These are phyloP conservation scores for Aspergillus brunneoviolaceus DNA, from an alignment of 2,329 filamentous ascomycete species.

Conservation along the genomic window DNA sequence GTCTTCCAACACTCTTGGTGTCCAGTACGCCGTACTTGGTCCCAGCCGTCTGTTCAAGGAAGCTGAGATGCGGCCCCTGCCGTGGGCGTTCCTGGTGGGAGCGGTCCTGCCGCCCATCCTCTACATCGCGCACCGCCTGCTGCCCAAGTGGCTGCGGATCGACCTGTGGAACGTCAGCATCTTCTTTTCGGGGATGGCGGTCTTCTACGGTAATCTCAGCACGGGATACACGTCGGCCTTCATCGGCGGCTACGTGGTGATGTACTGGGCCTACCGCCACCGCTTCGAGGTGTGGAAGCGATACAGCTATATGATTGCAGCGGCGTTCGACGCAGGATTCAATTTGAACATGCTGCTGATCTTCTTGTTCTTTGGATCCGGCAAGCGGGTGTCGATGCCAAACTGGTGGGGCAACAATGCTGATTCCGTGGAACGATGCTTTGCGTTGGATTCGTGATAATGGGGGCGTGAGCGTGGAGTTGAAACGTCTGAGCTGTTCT, in stretches of 20 bases:
- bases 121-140: conserved; percentile 53
- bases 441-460: conserved; percentile 45
- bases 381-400: conserved; percentile 59
- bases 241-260: conserved; percentile 61
- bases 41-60: conserved; percentile 31
- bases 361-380: conserved; percentile 60
- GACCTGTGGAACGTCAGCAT: conserved; percentile 63
- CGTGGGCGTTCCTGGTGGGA: conserved; percentile 35
- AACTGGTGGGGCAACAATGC: conserved; percentile 64
- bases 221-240: conserved; percentile 59
- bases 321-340: conserved; percentile 62
- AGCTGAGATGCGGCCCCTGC: conserved; percentile 29
- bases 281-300: conserved; percentile 59
- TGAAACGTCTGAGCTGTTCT: too few relatives aligned
- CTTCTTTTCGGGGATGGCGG: conserved; percentile 57
- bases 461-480: too few relatives aligned
- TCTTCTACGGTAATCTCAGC: conserved; percentile 62
- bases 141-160: conserved; percentile 53
- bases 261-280: conserved; percentile 59
- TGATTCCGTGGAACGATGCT: conserved; percentile 57
- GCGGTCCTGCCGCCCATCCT: conserved; percentile 37
- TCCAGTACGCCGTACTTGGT: conserved; percentile 61
- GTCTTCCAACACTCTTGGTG: conserved; percentile 54
- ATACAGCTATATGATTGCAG: conserved; percentile 62
- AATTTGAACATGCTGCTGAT: conserved; percentile 62